Evolutionary conservation across 352 stramenopile species (phyloP).

Genomic region (Phytophthora syringae): DNA sequence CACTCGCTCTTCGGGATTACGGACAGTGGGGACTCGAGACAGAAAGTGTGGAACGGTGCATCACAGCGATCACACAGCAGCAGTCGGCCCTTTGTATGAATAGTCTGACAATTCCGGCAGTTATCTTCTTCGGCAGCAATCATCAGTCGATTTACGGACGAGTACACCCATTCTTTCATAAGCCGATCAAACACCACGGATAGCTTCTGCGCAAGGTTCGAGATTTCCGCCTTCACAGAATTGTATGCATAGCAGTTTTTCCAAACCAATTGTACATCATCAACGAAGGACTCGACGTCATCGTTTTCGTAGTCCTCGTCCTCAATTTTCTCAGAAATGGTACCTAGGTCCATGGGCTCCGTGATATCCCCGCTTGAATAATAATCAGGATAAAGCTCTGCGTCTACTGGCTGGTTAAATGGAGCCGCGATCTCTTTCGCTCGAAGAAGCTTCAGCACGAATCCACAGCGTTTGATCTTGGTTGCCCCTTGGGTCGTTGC

Average conservation of each 20-base stretch:
- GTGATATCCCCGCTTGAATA: conserved; percentile 72
- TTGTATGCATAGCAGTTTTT: conserved; percentile 91
- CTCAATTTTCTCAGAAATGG: conserved; percentile 84
- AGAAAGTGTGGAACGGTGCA: conserved; percentile 87
- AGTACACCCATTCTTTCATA: conserved; percentile 85
- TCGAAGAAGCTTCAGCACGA: conserved; percentile 79
- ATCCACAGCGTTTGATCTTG: conserved; percentile 71
- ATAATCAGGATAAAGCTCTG: conserved; percentile 86
- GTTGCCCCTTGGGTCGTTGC: conserved; percentile 60
- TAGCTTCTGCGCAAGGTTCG: conserved; percentile 74
- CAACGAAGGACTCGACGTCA: conserved; percentile 81
- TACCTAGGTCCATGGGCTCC: conserved; percentile 85
- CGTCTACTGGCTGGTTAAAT: conserved; percentile 88
- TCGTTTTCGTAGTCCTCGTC: conserved; percentile 89
- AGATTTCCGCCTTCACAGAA: conserved; percentile 83
- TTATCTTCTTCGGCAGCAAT: conserved; percentile 79
- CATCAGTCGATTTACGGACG: conserved; percentile 51
- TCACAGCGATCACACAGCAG: conserved; percentile 86
- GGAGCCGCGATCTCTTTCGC: conserved; percentile 78
- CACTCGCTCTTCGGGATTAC: conserved; percentile 72
- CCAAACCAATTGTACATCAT: conserved; percentile 84
- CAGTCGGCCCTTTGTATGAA: conserved; percentile 68
- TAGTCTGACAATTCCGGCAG: conserved; percentile 77
- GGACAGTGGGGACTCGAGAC: conserved; percentile 60
- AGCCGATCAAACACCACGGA: conserved; percentile 80